Conservation (phyloP, 1,139 yeast genomes). For the Zygoascus sp. region DNA sequence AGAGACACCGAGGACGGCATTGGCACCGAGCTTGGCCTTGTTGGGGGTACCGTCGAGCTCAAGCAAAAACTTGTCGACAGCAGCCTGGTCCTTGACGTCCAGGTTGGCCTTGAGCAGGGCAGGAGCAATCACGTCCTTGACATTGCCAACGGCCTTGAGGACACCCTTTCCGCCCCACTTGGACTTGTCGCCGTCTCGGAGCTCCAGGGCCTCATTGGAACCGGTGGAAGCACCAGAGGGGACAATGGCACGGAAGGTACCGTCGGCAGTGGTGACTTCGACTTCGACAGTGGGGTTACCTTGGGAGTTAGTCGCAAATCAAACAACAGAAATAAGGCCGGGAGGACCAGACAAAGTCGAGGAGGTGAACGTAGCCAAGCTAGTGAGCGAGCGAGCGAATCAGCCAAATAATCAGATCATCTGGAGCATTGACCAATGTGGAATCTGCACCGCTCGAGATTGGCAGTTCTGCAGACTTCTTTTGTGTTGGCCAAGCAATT, state of each 20-base stretch:
- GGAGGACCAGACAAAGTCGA: no score
- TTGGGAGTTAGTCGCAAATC: constrained; percentile 71
- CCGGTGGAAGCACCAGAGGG: constrained; percentile 98
- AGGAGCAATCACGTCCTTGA: constrained; percentile 84
- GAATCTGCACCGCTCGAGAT: no score
- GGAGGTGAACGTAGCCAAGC: no score
- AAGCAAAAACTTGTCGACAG: constrained; percentile 73
- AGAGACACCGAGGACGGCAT: constrained; percentile 93
- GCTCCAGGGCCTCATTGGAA: constrained; percentile 90
- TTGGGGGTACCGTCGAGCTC: constrained; percentile 87
- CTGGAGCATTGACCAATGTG: no score
- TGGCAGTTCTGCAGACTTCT: no score
- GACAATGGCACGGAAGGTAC: constrained; percentile 86
- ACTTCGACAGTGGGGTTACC: constrained; percentile 95
- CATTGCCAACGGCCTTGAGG: constrained; percentile 83
- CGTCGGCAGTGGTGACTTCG: constrained; percentile 79
- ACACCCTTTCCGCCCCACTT: constrained; percentile 98
- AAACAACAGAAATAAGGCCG: no score
- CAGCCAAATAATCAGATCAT: no score
- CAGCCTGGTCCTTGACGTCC: constrained; percentile 73
- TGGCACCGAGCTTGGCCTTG: constrained; percentile 93
- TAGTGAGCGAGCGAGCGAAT: no score
- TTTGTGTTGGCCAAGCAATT: no score
- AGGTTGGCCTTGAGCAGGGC: constrained; percentile 70
- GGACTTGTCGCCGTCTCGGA: constrained; percentile 90